A percentile compares a stretch with the other conserved stretches of the same genome.
Evolutionary conservation across 2,329 filamentous ascomycete genomes (phyloP).

Genomic region (Ceratocystis ficicola): DNA sequence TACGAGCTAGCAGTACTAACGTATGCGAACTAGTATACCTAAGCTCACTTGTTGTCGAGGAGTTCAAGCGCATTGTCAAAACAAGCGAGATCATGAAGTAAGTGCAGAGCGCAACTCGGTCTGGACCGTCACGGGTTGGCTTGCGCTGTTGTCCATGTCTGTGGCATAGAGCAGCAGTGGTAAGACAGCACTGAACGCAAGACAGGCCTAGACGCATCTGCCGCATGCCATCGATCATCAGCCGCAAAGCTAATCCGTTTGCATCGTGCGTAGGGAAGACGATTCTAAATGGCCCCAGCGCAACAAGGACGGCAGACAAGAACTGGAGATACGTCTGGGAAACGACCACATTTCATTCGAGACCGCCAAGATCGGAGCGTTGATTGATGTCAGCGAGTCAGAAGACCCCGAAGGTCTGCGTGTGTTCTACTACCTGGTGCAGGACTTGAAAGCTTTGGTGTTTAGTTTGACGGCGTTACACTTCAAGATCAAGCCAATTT

Average conservation of each 20-base stretch:
- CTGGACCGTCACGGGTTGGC: too few species aligned
- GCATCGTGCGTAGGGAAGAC: slow-evolving; percentile 59
- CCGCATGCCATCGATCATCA: not conserved
- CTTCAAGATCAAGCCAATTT: slow-evolving; percentile 87
- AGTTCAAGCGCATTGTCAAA: slow-evolving; percentile 96
- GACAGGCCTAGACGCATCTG: not conserved
- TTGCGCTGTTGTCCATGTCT: not conserved
- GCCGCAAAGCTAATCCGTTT: not conserved
- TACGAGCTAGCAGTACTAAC: not conserved
- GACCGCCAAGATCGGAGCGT: slow-evolving; percentile 95
- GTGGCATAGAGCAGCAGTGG: too few species aligned
- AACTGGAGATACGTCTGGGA: slow-evolving; percentile 85
- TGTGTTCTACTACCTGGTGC: slow-evolving; percentile 97
- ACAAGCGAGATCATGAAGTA: slow-evolving; percentile 96
- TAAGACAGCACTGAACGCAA: too few species aligned
- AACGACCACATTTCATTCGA: slow-evolving; percentile 97
- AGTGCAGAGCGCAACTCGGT: slow-evolving; percentile 23
- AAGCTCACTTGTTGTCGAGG: slow-evolving; percentile 75
- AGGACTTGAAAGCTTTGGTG: slow-evolving; percentile 90
- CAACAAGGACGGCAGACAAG: slow-evolving; percentile 96
- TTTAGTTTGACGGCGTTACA: slow-evolving; percentile 94
- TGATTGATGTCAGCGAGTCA: slow-evolving; percentile 93
- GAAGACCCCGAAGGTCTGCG: slow-evolving; percentile 89
- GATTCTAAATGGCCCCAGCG: slow-evolving; percentile 98
- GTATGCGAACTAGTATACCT: slow-evolving; percentile 66